A percentile compares a stretch with the other conserved stretches of the same genome.
Evolutionary conservation across 768 basidiomycete species (phyloP).

Genomic region (Leccinum variicolor): DNA sequence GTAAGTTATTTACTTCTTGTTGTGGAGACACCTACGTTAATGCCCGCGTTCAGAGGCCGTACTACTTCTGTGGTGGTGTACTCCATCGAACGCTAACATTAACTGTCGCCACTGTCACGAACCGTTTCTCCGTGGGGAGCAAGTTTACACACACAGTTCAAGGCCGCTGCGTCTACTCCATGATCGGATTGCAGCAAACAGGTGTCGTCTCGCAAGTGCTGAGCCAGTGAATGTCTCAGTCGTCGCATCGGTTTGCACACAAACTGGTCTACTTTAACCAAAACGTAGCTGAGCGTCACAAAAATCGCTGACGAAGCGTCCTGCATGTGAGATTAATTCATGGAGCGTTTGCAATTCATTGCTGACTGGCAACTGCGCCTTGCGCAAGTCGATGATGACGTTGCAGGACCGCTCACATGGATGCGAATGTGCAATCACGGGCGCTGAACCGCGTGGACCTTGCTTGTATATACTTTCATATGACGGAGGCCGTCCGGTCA

Average conservation of each 20-base stretch:
- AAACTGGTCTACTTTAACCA: conserved; percentile 11
- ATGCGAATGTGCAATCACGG: conserved; percentile 42
- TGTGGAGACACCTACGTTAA: conserved; percentile 12
- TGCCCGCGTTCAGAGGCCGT: conserved; percentile 38
- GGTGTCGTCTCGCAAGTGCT: conserved; percentile 60
- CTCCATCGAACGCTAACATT: conserved; percentile 16
- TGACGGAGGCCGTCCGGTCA: conserved; percentile 23
- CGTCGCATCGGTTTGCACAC: conserved; percentile 56
- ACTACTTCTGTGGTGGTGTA: conserved; percentile 60
- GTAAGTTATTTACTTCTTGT: conserved; percentile 31
- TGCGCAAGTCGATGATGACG: not conserved
- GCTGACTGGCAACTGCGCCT: not conserved
- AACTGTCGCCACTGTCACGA: conserved; percentile 6
- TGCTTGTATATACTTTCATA: not conserved
- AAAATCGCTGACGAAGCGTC: conserved; percentile 54
- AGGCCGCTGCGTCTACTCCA: not conserved
- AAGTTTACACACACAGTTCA: conserved; percentile 48
- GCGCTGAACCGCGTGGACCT: conserved; percentile 27
- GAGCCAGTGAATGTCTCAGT: conserved; percentile 61
- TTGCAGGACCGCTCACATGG: not conserved
- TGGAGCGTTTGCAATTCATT: not conserved
- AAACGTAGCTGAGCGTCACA: not conserved
- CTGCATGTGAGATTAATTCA: conserved; percentile 47
- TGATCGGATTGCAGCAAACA: conserved; percentile 25
- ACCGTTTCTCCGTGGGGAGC: conserved; percentile 48